Conservation (phyloP, 2,329 filamentous ascomycete species). For the Malbranchea cinnamomea region DNA sequence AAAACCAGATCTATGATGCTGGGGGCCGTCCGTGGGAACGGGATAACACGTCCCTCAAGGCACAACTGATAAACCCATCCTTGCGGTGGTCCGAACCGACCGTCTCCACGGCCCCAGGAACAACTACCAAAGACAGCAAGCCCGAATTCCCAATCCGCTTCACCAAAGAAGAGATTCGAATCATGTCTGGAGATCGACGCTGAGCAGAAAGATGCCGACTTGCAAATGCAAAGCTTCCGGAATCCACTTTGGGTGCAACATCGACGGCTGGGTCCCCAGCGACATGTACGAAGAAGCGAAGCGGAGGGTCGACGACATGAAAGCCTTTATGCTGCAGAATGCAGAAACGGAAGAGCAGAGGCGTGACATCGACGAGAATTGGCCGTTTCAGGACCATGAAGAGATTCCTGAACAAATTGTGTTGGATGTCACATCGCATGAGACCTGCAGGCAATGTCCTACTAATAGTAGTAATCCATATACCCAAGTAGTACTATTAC, state of each 20-base stretch:
- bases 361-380: constrained; percentile 5
- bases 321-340: constrained; percentile 12
- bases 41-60: constrained; percentile 12
- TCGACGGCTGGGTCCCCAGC: constrained; percentile 14
- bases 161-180: constrained; percentile 7
- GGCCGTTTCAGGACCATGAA: constrained; percentile 11
- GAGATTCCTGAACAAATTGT: constrained; percentile 4
- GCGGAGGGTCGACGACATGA: constrained; percentile 9
- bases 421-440: no score
- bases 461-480: no score
- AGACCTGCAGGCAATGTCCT: no score
- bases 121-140: constrained; percentile 1
- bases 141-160: constrained; percentile 9
- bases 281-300: constrained; percentile 12
- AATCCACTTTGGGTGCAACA: constrained; percentile 11
- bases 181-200: constrained; percentile 9
- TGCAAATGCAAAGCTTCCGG: constrained; percentile 10
- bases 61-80: constrained; percentile 12
- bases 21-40: constrained; percentile 15
- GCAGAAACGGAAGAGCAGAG: constrained; percentile 11
- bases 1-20: constrained; percentile 10
- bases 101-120: neutral
- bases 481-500: no score
- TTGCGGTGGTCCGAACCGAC: constrained; percentile 9
- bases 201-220: constrained; percentile 12